Evolutionary conservation across 2,329 filamentous ascomycete species (phyloP).

Genomic region (Pseudopithomyces maydicus): DNA sequence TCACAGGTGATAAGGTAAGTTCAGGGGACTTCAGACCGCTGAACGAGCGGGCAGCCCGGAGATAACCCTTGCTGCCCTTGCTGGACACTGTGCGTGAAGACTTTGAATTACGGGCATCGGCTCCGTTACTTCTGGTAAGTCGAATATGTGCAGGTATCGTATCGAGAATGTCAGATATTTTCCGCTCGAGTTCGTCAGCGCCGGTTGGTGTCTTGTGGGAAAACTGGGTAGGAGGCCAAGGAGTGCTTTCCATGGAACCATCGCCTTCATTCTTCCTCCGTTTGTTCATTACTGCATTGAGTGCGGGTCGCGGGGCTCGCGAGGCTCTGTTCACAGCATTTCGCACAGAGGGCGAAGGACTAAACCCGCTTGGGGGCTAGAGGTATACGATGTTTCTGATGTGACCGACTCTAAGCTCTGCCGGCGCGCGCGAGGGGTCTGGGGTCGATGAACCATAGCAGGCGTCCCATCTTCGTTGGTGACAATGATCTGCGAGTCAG

Average conservation of each 20-base stretch:
- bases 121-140: conserved; percentile 56
- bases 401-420: conserved; percentile 37
- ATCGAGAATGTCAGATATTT: conserved; percentile 78
- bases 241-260: conserved; percentile 20
- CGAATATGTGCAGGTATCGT: conserved; percentile 81
- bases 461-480: conserved; percentile 21
- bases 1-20: conserved; percentile 45
- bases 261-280: conserved; percentile 48
- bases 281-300: conserved; percentile 51
- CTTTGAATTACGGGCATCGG: conserved; percentile 37
- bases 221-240: conserved; percentile 45
- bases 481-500: conserved; percentile 26
- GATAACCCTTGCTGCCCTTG: conserved; percentile 36
- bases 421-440: conserved; percentile 38
- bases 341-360: conserved; percentile 45
- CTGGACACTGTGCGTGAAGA: conserved; percentile 29
- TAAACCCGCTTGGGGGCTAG: conserved; percentile 36
- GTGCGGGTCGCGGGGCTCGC: conserved; percentile 42
- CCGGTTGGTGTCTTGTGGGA: conserved; percentile 30
- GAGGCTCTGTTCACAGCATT: conserved; percentile 30
- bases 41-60: conserved; percentile 39
- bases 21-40: conserved; percentile 42
- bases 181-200: conserved; percentile 72
- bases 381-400: conserved; percentile 36
- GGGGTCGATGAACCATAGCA: conserved; percentile 23